Base-by-base conservation (phyloP, 1,139 yeast genomes). In the Tardiomyces depauwii region DNA sequence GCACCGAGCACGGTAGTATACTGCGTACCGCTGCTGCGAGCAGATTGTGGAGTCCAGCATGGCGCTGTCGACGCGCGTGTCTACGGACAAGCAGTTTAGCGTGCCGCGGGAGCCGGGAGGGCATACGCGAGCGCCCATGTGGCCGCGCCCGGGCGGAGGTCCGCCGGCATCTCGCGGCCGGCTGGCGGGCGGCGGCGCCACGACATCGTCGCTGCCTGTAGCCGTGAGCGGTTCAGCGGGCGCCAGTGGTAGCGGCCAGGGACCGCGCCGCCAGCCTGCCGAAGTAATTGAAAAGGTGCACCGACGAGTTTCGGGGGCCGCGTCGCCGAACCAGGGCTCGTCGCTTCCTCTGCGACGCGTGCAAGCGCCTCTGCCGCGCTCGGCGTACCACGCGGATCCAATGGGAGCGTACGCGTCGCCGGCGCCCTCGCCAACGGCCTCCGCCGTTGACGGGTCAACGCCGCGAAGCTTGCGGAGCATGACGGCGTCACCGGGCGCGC, bases 201-300 rank as follows among this genome's bases (percentile, higher is more conserved):
- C 25, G 4, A 5, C 25, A 21, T 21, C 25, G 7, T 21, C 25
- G 25, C 25, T 21, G 25, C 25, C 25, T 21, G 25, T 21, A 5
- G 25, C 7, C 7, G 25, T 21, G 25, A 21, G 7, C 25, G 25
- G 25, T 7, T 7, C 25, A 7, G 25, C 25, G 7, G 25, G 10
- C 11, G 36, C 5, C 36, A 11, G 16, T 30, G 36, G n/a, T 11
- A 30, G 36, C 11, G 36, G 16, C 11, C 5, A 10, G 36, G 36
- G 25, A 4, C 25, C 25, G 25, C 25, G 25, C 25, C 36, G 36
- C 5, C 36, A 30, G 16, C 36, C 58, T 3, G 51, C 55, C 4
- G 58, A 56, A 25, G 53, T 55, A 18, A 49, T 54, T 12, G 53
- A 49, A 21, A 51, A 54, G 42, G 55, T 56, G 23, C 58, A 55